Evolutionary conservation across 2,329 filamentous ascomycete species (phyloP).

Genomic region (Claviceps monticola): DNA sequence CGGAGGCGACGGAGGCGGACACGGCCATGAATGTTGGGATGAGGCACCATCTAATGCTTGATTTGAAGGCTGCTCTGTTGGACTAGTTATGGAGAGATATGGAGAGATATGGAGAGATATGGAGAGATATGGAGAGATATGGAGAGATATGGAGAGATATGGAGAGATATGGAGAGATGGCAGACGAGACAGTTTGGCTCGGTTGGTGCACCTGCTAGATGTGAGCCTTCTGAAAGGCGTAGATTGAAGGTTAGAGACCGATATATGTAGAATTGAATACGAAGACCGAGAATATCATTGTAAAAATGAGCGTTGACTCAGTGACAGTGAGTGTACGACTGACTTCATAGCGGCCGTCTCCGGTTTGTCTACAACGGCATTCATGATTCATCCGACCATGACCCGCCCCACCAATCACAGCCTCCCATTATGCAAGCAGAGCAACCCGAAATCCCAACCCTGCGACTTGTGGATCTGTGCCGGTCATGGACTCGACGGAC

Average conservation of each 20-base stretch:
- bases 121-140: too few species aligned
- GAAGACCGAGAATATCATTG: too few species aligned
- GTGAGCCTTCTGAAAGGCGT: too few species aligned
- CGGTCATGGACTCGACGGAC: not conserved
- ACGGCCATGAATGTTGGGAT: conserved; percentile 6
- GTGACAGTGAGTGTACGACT: too few species aligned
- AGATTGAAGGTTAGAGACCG: too few species aligned
- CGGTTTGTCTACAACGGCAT: not conserved
- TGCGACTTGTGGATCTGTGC: not conserved
- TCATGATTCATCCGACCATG: conserved; percentile 8
- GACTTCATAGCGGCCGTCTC: too few species aligned
- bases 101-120: too few species aligned
- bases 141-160: not conserved
- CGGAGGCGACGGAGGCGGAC: conserved; percentile 8
- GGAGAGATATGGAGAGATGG: not conserved
- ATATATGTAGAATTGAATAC: too few species aligned
- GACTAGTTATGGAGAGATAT: not conserved
- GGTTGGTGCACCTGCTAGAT: too few species aligned
- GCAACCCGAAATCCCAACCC: not conserved
- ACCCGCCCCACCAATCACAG: conserved; percentile 12
- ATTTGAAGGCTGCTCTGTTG: conserved; percentile 1
- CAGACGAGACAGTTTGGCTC: too few species aligned
- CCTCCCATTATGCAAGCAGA: conserved; percentile 12
- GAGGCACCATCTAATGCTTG: not conserved
- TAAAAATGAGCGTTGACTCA: too few species aligned